A percentile compares a stretch with the other conserved stretches of the same genome.
phyloP scores from a whole-genome alignment of 2,329 filamentous ascomycete genomes.

The Xylariaceae sp. region DNA sequence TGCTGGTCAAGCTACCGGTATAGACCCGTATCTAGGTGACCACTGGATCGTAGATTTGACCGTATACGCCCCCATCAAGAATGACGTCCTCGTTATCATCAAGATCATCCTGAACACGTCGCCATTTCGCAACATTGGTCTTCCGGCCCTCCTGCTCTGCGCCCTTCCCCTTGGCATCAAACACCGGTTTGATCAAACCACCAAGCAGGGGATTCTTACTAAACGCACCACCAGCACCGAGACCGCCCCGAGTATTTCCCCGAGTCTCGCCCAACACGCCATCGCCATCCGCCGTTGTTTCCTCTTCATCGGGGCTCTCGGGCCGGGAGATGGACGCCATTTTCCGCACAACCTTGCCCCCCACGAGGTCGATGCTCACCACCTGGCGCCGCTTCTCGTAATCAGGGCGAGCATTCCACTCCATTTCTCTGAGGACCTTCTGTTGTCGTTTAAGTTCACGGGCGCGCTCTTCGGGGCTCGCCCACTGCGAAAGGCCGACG shows the following conservation, averaged over 20 bases:
- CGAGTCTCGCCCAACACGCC: conserved; percentile 33
- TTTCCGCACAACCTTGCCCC: conserved; percentile 69
- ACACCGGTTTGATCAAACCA: conserved; percentile 61
- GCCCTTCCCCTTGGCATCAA: conserved; percentile 51
- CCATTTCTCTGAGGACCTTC: conserved; percentile 75
- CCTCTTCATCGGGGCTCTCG: conserved; percentile 48
- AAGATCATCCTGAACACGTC: conserved; percentile 57
- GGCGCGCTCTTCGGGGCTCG: conserved; percentile 75
- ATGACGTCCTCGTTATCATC: conserved; percentile 55
- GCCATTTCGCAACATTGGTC: conserved; percentile 47
- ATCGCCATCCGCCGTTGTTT: conserved; percentile 27
- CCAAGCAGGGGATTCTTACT: conserved; percentile 65
- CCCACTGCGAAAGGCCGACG: conserved; percentile 51
- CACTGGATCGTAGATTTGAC: background rate
- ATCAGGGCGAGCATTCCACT: conserved; percentile 79
- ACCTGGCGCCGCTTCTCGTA: conserved; percentile 86
- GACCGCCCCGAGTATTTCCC: conserved; percentile 30
- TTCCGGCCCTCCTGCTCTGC: conserved; percentile 40
- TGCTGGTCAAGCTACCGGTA: too few relatives aligned
- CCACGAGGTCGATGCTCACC: conserved; percentile 76
- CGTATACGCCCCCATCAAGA: conserved; percentile 15
- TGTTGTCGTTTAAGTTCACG: conserved; percentile 82
- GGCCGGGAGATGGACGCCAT: conserved; percentile 62
- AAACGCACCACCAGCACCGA: conserved; percentile 53
- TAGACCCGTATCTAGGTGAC: too few relatives aligned